Base-by-base conservation (phyloP, 140 eudicot species). In the Senecio squalidus region DNA sequence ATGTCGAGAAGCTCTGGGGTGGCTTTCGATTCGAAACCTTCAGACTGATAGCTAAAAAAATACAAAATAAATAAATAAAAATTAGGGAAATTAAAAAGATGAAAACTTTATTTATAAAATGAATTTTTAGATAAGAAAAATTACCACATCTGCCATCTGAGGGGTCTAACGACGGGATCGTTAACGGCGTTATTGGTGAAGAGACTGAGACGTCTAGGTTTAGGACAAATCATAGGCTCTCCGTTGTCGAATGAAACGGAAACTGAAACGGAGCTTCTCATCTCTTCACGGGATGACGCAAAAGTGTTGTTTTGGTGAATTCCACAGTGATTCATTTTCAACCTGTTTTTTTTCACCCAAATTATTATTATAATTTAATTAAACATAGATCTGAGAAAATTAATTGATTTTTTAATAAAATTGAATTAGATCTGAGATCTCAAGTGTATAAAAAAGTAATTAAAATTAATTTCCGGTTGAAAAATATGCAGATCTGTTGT, bases 1-100 rank as follows among this genome's bases (percentile, higher is more conserved):
- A 92, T 87, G 63, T 92, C 98, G 75, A 92, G 69, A 9, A 87
- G 86, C 74, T 87, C 98, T 69, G 80, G 71, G 52, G 93, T 89
- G 15, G 95, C 89, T 64, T 76, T 84, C 9, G 98, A 67, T 60
- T 92, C 98, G 60, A 66, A 79, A 9, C 73, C 73, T 72, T 87
- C 98, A 2, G 81, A 72, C 27, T 82, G 95, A 74, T 77, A 80
- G 55, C 97, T 89, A 81, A 8, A n/a, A 23, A 58, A 24, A 52
- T 0, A 26, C 3, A n/a, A 49, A 49, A 0, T 4, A 1, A 0
- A 55, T 0, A 9, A 36, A 1, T n/a, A 60, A 26, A 39, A 49
- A 4, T 24, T 1, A 1, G 25, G 1, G 34, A 39, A 20, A 29
- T 64, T 0, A 14, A 0, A 27, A 33, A 62, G 16, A 60, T 21